A percentile compares a stretch with the other conserved stretches of the same genome.
Evolutionary conservation across 768 basidiomycete species (phyloP).

Genomic region (Russula dissimulans): DNA sequence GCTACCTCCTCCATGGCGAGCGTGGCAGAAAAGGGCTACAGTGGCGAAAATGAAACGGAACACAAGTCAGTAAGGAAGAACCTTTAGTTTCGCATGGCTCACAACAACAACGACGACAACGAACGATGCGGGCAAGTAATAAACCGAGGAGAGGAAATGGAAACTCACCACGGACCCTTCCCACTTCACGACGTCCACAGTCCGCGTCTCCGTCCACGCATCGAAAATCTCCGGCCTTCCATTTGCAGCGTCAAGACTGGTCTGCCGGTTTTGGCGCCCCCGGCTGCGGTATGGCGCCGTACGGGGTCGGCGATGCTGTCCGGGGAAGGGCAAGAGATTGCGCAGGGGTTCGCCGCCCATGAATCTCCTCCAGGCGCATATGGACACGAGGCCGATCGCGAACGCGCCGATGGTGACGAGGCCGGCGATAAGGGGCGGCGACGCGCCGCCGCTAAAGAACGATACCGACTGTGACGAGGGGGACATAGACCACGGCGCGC

Average conservation of each 20-base stretch:
- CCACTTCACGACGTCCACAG: background rate
- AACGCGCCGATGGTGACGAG: conserved; percentile 12
- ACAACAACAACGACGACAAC: too few species aligned
- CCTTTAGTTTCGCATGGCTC: too few species aligned
- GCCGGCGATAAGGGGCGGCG: conserved; percentile 9
- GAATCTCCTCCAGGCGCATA: conserved; percentile 9
- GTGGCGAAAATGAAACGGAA: too few species aligned
- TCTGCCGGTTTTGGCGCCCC: background rate
- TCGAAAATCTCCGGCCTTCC: conserved; percentile 14
- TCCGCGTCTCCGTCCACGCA: conserved; percentile 5
- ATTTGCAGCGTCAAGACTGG: too few species aligned
- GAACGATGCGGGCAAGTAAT: background rate
- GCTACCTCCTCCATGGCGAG: background rate
- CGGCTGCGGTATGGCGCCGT: too few species aligned
- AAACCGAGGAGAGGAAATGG: too few species aligned
- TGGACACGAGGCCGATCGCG: background rate
- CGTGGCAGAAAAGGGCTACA: conserved; percentile 9
- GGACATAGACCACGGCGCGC: too few species aligned
- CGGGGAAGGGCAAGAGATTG: too few species aligned
- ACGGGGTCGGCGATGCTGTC: too few species aligned
- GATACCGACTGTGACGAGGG: too few species aligned
- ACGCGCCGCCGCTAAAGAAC: background rate
- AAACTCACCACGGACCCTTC: conserved; percentile 1
- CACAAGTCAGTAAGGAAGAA: too few species aligned
- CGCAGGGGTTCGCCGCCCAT: background rate